Base-by-base conservation (phyloP, 2,329 filamentous ascomycete species). In the Boeremia lycopersici region DNA sequence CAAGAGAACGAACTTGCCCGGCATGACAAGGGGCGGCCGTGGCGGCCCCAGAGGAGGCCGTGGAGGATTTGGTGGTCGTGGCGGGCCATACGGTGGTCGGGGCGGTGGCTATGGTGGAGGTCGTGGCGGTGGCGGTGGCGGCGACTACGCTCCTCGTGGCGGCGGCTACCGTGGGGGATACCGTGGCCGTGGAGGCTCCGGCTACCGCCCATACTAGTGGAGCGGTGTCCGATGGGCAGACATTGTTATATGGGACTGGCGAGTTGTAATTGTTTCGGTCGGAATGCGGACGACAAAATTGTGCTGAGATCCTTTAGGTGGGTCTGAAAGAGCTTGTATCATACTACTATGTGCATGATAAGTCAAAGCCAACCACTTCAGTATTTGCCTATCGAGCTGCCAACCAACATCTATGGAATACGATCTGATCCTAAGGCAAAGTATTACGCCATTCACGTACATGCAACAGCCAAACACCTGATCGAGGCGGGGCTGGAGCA, bases 1-100 rank as follows among this genome's bases (percentile, higher is more conserved):
- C 30, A 99, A 99, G 82, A 89, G 95, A 59, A 99, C 95, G 66
- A 99, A 99, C 74, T 82, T 99, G 48, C 95, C 95, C 1, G 95
- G 95, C 57, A 93, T 99, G 91, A 89, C 85, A 35, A 87, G 93
- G 61, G 91, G 92, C 52, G 82, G 90, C 46, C 86, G 87, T 31
- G 82, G 84, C 26, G 77, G 72, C 51, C 82, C 86, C 64, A 81
- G 87, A 66, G 73, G 77, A 43, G 79, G 80, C 38, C 79, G 76
- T 62, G 76, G 79, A 44, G 59, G 59, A 57, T 72, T 63, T 30
- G 71, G 74, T 35, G 71, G 72, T 48, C 85, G 85, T 39, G 83
- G 82, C 34, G 84, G 80, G 57, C 71, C 74, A 57, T 79, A 79
- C 47, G 76, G 63, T 15, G 63, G 76, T 74, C 67, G 19, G 19